Conservation (phyloP, 495 filamentous ascomycete genomes). For the Trichocladium antarcticum region DNA sequence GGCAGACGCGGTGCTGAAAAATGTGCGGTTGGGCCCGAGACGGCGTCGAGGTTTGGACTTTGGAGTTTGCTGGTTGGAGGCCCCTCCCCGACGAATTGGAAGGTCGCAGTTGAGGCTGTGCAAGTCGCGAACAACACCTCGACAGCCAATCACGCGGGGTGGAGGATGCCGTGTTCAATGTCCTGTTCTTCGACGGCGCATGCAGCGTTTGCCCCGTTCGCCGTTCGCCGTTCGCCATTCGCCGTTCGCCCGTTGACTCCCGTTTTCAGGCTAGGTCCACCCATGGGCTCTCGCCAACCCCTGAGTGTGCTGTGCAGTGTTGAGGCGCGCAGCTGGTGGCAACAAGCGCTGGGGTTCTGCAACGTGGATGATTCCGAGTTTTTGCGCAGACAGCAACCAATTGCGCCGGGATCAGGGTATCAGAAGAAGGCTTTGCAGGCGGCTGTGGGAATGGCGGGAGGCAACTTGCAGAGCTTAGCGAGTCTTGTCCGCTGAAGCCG, state of each 20-base stretch:
- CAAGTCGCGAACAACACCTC: background rate
- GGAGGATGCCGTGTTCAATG: background rate
- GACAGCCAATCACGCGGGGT: background rate
- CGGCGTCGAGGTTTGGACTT: background rate
- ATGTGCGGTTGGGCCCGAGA: constrained; percentile 1
- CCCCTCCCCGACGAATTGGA: background rate
- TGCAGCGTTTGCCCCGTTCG: background rate
- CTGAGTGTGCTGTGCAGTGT: too few relatives aligned
- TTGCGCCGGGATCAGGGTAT: background rate
- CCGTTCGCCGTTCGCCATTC: background rate
- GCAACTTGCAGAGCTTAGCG: background rate
- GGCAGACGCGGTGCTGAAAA: background rate
- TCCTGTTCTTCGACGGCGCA: too few relatives aligned
- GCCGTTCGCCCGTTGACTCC: background rate
- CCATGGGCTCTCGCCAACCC: background rate
- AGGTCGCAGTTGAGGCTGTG: background rate
- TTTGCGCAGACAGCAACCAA: background rate
- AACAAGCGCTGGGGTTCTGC: background rate
- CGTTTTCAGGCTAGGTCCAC: background rate
- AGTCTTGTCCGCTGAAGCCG: background rate
- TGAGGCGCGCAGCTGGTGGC: background rate
- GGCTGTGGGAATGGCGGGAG: too few relatives aligned
- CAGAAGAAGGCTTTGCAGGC: background rate
- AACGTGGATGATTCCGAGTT: background rate
- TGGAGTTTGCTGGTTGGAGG: background rate